Percentiles rank a stretch among this genome's conserved stretches.
phyloP scores from a whole-genome alignment of 768 basidiomycete species.

The Serendipita vermifera region DNA sequence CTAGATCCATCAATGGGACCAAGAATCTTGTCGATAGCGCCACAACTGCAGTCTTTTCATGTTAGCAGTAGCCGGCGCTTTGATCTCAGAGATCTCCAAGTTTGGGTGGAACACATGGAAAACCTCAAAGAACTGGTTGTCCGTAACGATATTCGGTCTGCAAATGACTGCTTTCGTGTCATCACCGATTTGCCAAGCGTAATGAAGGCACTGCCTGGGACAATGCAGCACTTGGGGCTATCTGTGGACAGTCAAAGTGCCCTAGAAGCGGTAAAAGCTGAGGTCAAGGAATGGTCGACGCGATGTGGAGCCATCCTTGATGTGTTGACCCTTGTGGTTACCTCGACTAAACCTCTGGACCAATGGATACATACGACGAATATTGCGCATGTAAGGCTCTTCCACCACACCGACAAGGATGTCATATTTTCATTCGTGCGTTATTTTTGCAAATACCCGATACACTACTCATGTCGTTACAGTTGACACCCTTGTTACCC shows the following conservation, averaged over 20 bases:
- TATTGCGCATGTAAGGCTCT: no score
- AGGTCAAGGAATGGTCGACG: neutral
- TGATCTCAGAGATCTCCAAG: neutral
- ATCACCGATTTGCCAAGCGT: neutral
- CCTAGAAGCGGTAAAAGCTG: neutral
- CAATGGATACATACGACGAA: no score
- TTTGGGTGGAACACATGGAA: neutral
- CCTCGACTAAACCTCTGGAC: neutral
- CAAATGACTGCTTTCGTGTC: slow-evolving; percentile 5
- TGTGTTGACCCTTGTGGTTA: neutral
- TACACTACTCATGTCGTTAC: no score
- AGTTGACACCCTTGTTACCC: no score
- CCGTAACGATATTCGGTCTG: neutral
- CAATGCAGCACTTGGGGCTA: neutral
- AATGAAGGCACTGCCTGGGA: neutral
- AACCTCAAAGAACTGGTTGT: slow-evolving; percentile 1
- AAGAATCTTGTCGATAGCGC: neutral
- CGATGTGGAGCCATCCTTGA: neutral
- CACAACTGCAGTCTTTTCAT: neutral
- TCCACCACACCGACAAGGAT: no score
- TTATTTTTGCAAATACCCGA: no score
- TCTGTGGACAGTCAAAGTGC: neutral
- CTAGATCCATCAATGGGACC: neutral
- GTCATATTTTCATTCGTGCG: no score
- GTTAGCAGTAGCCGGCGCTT: slow-evolving; percentile 8